Conservation (phyloP, 2,329 filamentous ascomycete genomes). For the Calonectria pseudoturangicola region DNA sequence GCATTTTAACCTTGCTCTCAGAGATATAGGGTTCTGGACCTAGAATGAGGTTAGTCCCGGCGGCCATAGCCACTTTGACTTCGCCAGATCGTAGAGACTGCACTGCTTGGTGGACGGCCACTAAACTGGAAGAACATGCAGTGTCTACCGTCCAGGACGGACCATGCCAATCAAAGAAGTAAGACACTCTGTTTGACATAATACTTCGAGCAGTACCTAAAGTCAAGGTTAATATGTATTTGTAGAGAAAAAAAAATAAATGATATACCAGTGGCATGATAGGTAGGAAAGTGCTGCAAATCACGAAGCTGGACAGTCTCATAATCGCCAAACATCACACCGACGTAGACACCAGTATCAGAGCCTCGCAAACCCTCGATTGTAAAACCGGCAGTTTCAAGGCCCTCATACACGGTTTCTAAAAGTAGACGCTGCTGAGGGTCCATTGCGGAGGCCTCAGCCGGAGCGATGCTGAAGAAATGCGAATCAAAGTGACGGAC, state of each 20-base stretch:
- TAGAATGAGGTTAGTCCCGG: conserved; percentile 14
- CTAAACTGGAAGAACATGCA: conserved; percentile 69
- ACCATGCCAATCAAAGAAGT: conserved; percentile 71
- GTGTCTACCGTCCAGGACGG: conserved; percentile 71
- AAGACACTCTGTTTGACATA: conserved; percentile 71
- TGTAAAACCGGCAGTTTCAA: conserved; percentile 47
- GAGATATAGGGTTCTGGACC: conserved; percentile 9
- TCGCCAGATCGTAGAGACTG: conserved; percentile 21
- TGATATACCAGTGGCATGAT: conserved; percentile 10
- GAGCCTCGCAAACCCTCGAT: conserved; percentile 23
- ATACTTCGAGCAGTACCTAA: conserved; percentile 59
- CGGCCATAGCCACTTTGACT: conserved; percentile 6
- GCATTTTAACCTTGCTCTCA: conserved; percentile 24
- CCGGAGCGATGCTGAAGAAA: conserved; percentile 49
- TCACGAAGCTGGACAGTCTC: conserved; percentile 12
- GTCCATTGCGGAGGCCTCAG: conserved; percentile 54
- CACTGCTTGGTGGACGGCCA: conserved; percentile 67
- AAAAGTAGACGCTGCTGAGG: conserved; percentile 55
- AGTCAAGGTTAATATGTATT: not conserved
- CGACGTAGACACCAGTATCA: conserved; percentile 24
- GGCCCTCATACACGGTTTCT: conserved; percentile 53
- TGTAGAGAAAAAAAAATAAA: not conserved
- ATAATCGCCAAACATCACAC: conserved; percentile 22
- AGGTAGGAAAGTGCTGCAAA: conserved; percentile 7
- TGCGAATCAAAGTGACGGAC: conserved; percentile 49